Base-by-base conservation (phyloP, 2,329 filamentous ascomycete genomes). In the Calonectria multiphialidica region DNA sequence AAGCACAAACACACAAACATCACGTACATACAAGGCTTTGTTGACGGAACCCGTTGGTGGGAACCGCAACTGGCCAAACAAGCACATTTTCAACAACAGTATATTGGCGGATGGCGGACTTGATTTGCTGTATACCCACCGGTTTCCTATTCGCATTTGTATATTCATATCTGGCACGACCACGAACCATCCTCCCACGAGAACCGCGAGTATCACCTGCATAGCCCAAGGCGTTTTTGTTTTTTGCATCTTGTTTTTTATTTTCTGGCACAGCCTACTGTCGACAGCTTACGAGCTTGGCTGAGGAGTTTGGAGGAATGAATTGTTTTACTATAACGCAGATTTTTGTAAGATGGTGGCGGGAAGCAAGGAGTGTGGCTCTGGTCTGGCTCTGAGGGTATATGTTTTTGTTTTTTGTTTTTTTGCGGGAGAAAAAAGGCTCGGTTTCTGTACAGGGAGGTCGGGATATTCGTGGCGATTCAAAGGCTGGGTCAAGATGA, bases 171-270 rank as follows among this genome's bases (percentile, higher is more conserved):
- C 9, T 40, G 49, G 53, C 30, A 71, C 68, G 55, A 66, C 47
- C 57, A 71, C 44, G 53, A 70, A 70, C 23, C 47, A 70, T 59
- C 57, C 65, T 74, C 66, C 68, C 75, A 61, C 42, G 70, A 69
- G 49, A 68, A 47, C 30, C 63, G 68, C 35, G 67, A 72, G 72
- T n/a, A 49, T 57, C 47, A 77, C 62, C 65, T 76, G 77, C 77
- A 79, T 81, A 77, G 77, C 77, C 63, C 42, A 47, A 66, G 79
- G 79, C 75, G 78, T 80, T 65, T 71, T 69, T 63, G 73, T 68
- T 63, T 78, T 77, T 45, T 25, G n/a, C n/a, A n/a, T 62, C 33
- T 25, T 25, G 69, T 68, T 55, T 59, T 64, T 25, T 69, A 59
- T 25, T 23, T 47, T 47, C n/a, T 23, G 44, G 35, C 16, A 57